Conservation (phyloP, 805 yeast species). For the Myxozyma mucilagina region DNA sequence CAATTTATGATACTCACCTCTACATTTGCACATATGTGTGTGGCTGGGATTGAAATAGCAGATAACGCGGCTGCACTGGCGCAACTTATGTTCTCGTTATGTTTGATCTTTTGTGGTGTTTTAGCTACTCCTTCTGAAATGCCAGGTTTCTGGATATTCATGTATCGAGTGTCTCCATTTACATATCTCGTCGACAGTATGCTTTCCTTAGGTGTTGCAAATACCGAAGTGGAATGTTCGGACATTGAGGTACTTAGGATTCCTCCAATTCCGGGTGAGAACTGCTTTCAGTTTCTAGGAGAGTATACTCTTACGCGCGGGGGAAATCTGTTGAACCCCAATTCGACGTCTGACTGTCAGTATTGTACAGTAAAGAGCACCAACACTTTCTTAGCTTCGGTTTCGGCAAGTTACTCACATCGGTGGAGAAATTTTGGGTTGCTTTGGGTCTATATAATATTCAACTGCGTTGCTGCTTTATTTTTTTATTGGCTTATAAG, state of each 20-base stretch:
- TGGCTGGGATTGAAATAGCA: slow-evolving; percentile 36
- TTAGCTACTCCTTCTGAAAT: slow-evolving; percentile 55
- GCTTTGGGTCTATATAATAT: slow-evolving; percentile 48
- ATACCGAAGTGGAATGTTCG: slow-evolving; percentile 53
- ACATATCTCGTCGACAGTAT: slow-evolving; percentile 68
- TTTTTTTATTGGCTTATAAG: slow-evolving; percentile 42
- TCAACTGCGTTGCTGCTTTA: slow-evolving; percentile 45
- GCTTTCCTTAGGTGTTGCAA: slow-evolving; percentile 52
- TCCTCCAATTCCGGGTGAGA: slow-evolving; percentile 61
- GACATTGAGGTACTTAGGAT: slow-evolving; percentile 51
- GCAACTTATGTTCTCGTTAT: slow-evolving; percentile 52
- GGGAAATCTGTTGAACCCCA: slow-evolving; percentile 58
- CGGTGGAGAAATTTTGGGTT: slow-evolving; percentile 71
- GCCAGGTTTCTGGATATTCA: slow-evolving; percentile 85
- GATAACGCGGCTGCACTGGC: slow-evolving; percentile 32
- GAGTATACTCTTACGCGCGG: slow-evolving; percentile 45
- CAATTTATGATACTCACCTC: slow-evolving; percentile 45
- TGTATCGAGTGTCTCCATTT: slow-evolving; percentile 73
- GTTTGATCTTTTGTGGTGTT: slow-evolving; percentile 69
- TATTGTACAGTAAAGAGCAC: slow-evolving; percentile 39
- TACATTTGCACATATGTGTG: slow-evolving; percentile 57
- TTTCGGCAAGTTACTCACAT: slow-evolving; percentile 45
- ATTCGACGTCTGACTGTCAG: slow-evolving; percentile 55
- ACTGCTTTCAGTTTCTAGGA: slow-evolving; percentile 60
- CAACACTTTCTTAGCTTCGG: slow-evolving; percentile 38